phyloP scores from a whole-genome alignment of 441 rosid genomes.

The Eutrema salsugineum region DNA sequence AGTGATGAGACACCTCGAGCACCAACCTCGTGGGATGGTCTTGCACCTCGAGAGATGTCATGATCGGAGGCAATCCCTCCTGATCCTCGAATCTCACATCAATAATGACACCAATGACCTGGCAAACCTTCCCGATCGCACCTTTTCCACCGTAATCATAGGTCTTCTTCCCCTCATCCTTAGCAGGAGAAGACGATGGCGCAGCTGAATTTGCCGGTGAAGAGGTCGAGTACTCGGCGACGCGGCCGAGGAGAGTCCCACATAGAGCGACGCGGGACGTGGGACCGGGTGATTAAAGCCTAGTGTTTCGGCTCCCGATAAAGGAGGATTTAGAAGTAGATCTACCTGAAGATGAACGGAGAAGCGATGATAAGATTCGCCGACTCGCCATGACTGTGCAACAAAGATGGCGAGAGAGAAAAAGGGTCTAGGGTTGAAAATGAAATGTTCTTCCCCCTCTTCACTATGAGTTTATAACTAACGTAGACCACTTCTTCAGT shows the following conservation, averaged over 20 bases:
- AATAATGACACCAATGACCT: constrained; percentile 94
- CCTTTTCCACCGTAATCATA: constrained; percentile 90
- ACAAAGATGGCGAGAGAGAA: background rate
- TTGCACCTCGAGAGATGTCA: constrained; percentile 88
- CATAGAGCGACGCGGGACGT: constrained; percentile 53
- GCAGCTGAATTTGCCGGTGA: constrained; percentile 52
- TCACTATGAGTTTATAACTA: background rate
- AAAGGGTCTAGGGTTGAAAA: background rate
- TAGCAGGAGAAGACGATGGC: constrained; percentile 34
- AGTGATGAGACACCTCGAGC: constrained; percentile 93
- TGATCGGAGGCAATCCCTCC: constrained; percentile 91
- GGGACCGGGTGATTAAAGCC: constrained; percentile 29
- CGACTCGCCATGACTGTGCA: constrained; percentile 70
- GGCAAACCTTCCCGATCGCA: constrained; percentile 85
- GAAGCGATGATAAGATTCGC: constrained; percentile 58
- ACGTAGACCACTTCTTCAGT: constrained; percentile 6
- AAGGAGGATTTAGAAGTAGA: constrained; percentile 36
- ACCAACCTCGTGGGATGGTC: constrained; percentile 68
- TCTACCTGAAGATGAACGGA: constrained; percentile 77
- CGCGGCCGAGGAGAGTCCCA: constrained; percentile 54
- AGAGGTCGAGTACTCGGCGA: constrained; percentile 67
- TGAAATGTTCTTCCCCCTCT: background rate
- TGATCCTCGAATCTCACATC: constrained; percentile 71
- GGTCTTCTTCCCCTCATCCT: constrained; percentile 35
- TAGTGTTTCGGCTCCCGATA: constrained; percentile 20